Evolutionary conservation across 2,329 filamentous ascomycete genomes (phyloP).

Genomic region (Pseudopithomyces maydicus): DNA sequence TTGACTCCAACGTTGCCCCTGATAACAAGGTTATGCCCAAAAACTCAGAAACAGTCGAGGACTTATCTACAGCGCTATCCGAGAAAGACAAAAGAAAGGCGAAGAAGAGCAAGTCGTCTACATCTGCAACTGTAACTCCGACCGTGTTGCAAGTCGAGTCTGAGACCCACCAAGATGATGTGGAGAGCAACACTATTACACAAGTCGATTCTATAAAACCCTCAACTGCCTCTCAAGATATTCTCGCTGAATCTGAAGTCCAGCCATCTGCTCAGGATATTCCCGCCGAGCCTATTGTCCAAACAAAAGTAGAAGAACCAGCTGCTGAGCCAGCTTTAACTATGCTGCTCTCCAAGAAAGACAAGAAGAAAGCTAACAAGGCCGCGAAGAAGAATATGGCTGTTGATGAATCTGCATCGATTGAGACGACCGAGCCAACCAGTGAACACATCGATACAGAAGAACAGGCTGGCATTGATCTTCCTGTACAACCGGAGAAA

Average conservation of each 20-base stretch:
- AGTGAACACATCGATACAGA: neutral
- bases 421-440: neutral
- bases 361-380: constrained; percentile 5
- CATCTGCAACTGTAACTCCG: neutral
- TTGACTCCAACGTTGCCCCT: neutral
- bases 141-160: neutral
- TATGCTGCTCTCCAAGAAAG: neutral
- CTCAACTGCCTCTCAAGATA: neutral
- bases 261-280: neutral
- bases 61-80: neutral
- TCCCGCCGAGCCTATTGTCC: neutral
- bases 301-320: neutral
- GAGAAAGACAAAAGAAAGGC: constrained; percentile 8
- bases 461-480: neutral
- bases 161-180: neutral
- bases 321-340: neutral
- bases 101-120: constrained; percentile 5
- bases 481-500: neutral
- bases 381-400: neutral
- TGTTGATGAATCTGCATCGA: neutral
- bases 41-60: neutral
- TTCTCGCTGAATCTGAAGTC: neutral
- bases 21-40: neutral
- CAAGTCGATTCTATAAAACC: neutral
- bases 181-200: neutral